Evolutionary conservation across 2,329 filamentous ascomycete genomes (phyloP).

Genomic region (Thelonectria rubi): DNA sequence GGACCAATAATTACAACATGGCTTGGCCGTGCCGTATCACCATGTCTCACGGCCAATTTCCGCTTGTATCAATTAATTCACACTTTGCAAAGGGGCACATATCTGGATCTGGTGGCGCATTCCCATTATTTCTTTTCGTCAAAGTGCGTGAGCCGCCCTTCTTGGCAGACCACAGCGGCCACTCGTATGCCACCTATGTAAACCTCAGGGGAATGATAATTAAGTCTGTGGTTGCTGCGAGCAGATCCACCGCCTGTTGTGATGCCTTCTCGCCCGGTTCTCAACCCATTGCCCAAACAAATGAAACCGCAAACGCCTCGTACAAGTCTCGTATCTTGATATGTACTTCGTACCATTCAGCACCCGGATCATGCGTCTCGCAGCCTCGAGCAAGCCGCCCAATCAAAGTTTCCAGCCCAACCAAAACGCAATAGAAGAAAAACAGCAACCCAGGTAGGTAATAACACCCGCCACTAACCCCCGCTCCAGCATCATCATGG

Average conservation of each 20-base stretch:
- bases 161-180: conserved; percentile 29
- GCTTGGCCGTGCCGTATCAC: neutral
- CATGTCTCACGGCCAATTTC: neutral
- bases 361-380: conserved; percentile 40
- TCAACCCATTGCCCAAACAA: conserved; percentile 31
- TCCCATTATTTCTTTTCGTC: conserved; percentile 34
- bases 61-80: conserved; percentile 4
- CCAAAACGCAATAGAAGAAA: conserved; percentile 26
- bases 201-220: conserved; percentile 37
- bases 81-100: neutral
- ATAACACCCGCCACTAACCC: conserved; percentile 4
- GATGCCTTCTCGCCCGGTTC: conserved; percentile 24
- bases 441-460: neutral
- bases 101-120: conserved; percentile 15
- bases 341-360: conserved; percentile 41
- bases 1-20: conserved; percentile 48
- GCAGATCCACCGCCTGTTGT: conserved; percentile 35
- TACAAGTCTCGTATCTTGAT: conserved; percentile 41
- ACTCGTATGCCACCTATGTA: conserved; percentile 42
- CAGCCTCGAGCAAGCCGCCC: conserved; percentile 20
- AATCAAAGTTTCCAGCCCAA: conserved; percentile 24
- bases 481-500: conserved; percentile 11
- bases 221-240: conserved; percentile 36
- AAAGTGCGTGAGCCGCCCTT: conserved; percentile 23
- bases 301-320: conserved; percentile 40